Base-by-base conservation (phyloP, 352 stramenopile genomes). In the Pilasporangium apinafurcum region DNA sequence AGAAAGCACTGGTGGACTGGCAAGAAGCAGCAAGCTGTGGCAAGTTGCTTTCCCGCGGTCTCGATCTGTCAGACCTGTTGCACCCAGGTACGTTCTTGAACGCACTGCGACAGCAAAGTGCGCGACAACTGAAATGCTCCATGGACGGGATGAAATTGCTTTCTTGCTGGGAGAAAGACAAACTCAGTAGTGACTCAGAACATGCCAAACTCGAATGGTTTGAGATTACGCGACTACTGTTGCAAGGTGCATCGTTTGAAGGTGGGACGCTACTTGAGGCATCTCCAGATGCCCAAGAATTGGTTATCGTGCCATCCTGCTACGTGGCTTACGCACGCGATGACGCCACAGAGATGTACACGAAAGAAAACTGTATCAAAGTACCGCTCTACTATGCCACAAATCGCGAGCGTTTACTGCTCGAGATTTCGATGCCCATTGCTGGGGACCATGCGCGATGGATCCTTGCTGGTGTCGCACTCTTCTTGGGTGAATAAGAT, bases 41-140 rank as follows among this genome's bases (percentile, higher is more conserved):
- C 7, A 76, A 74, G 32, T 59, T 98, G 20, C 67, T 97, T 5
- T 48, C 72, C 2, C 67, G 65, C n/a, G 65, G 69, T 0, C 37
- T 98, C 10, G 75, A 97, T 26, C 61, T 98, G 24, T 92, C 80
- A 8, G 88, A 97, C 30, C 37, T 98, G 27, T 83, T 98, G 48
- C 81, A 97, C 34, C 92, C 93, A 2, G 88, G 77, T 14, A 98
- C 92, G 14, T 98, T 98, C 68, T 62, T 98, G 31, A 97, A 98
- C 53, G 90, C 92, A 4, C 44, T 98, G 20, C 64, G 91, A 17
- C 93, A 98, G 48, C 87, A 97, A 48, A 95, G 83, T 22, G 85
- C 91, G 16, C 81, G 90, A 3, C 59, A 67, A 18, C 64, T 92
- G 16, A 53, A 91, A 25, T 85, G 68, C 51, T 91, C 86, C 7